These are phyloP conservation scores for Phytophthora macrochlamydospora DNA, from an alignment of 352 stramenopile species.

Conservation along the genomic window DNA sequence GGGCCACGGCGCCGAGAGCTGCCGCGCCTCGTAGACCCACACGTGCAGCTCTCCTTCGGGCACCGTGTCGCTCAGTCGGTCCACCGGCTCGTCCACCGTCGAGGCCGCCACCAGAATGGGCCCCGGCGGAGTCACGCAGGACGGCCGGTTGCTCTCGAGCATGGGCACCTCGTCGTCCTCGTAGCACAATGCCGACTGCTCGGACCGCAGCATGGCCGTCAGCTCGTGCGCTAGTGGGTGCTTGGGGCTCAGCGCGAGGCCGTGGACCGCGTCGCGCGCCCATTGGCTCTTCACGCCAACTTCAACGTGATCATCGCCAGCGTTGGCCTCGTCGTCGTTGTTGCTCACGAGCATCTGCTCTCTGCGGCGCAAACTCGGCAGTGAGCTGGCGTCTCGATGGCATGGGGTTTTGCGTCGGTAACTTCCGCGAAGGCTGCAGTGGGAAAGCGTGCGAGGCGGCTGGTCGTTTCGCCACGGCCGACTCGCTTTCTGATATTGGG, in stretches of 20 bases:
- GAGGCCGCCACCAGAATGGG: conserved; percentile 17
- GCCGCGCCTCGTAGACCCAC: conserved; percentile 57
- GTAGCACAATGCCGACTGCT: conserved; percentile 8
- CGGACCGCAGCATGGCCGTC: conserved; percentile 17
- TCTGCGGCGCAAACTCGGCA: conserved; percentile 25
- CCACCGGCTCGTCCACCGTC: conserved; percentile 14
- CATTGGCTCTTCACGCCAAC: not conserved
- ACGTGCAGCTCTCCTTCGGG: conserved; percentile 48
- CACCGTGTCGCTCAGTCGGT: conserved; percentile 27
- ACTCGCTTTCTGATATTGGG: conserved; percentile 6
- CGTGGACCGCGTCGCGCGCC: conserved; percentile 10
- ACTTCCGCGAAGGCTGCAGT: conserved; percentile 8
- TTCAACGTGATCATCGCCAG: conserved; percentile 15
- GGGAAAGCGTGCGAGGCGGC: not conserved
- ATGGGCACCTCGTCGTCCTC: conserved; percentile 39
- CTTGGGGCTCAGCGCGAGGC: conserved; percentile 19
- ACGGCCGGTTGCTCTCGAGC: conserved; percentile 35
- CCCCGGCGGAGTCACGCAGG: conserved; percentile 13
- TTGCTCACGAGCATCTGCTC: conserved; percentile 35
- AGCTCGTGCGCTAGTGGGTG: conserved; percentile 21
- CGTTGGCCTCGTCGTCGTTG: conserved; percentile 26
- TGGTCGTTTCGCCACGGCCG: conserved; percentile 17
- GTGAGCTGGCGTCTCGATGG: conserved; percentile 17
- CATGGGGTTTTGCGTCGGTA: conserved; percentile 18
- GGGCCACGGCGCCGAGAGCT: conserved; percentile 38